Base-by-base conservation (phyloP, 2,329 filamentous ascomycete genomes). In the Ophiocordyceps camponoti-rufipedis region DNA sequence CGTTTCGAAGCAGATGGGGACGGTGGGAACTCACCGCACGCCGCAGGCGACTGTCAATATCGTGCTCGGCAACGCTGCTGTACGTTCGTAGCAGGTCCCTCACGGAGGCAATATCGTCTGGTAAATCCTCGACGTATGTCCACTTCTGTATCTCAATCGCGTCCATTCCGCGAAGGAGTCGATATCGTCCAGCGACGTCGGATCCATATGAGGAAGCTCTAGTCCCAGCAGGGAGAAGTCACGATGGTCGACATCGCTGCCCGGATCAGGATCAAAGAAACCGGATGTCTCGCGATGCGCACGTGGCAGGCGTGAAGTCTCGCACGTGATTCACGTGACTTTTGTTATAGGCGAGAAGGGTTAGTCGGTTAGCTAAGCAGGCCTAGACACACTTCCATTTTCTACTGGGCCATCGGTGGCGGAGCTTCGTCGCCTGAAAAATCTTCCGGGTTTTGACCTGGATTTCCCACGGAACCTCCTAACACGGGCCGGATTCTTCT, bases 401-500 rank as follows among this genome's bases (percentile, higher is more conserved):
- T 23, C 23, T 23, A 23, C 3, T 23, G 23, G 23, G 23, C 23
- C 5, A 23, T 23, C 23, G 23, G 23, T 23, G 23, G 23, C 23
- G 23, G 23, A 23, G 23, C 23, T 23, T 23, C 23, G 23, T 47
- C 51, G n/a, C 18, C 56, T 54, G 58, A 59, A 58, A 60, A 58
- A 59, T 59, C 60, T 54, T 60, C 58, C 56, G 57, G 23, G 23
- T 23, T 23, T 23, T 23, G 23, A 23, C 23, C 23, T 23, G 23
- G 23, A 23, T 23, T 23, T 23, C 23, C 23, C 23, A 23, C 23
- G 23, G 23, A 23, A 23, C 23, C 23, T 23, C 23, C 48, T 49
- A 44, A 49, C 49, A 54, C 53, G 35, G 35, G 56, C 58, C 58
- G 63, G 65, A 64, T 67, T 67, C 64, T 67, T 67, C 65, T 64